Evolutionary conservation across 2,329 filamentous ascomycete species (phyloP).

Genomic region (Ophiostoma sp.): DNA sequence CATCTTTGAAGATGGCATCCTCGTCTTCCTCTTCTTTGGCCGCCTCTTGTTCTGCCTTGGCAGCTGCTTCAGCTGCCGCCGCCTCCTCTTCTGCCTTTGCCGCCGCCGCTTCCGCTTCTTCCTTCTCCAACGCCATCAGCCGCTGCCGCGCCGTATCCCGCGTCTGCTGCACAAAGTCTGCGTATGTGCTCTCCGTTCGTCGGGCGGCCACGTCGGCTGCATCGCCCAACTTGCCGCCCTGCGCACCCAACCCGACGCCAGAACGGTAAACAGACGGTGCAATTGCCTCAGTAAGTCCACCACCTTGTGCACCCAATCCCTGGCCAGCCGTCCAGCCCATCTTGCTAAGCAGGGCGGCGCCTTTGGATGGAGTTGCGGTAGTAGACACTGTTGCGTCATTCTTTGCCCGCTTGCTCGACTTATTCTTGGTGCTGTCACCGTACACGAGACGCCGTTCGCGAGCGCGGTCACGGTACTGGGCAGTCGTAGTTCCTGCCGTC

Average conservation of each 20-base stretch:
- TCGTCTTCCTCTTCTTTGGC: not conserved
- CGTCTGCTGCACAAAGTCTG: slow-evolving; percentile 63
- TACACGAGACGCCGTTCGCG: slow-evolving; percentile 65
- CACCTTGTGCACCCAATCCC: slow-evolving; percentile 63
- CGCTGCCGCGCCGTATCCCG: slow-evolving; percentile 67
- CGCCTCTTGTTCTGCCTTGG: not conserved
- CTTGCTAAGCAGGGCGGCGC: slow-evolving; percentile 67
- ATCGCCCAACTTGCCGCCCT: slow-evolving; percentile 69
- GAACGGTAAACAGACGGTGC: slow-evolving; percentile 64
- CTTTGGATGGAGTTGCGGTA: slow-evolving; percentile 56
- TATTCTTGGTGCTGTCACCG: slow-evolving; percentile 34
- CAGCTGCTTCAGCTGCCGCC: not conserved
- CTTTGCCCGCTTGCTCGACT: not conserved
- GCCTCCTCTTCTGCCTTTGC: not conserved
- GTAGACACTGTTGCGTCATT: slow-evolving; percentile 35
- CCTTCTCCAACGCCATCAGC: slow-evolving; percentile 37
- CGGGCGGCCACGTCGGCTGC: slow-evolving; percentile 63
- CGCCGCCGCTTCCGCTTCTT: slow-evolving; percentile 6
- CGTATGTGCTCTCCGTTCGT: slow-evolving; percentile 57
- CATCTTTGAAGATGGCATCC: not conserved
- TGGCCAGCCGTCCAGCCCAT: slow-evolving; percentile 70
- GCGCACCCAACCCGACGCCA: slow-evolving; percentile 68
- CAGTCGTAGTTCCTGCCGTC: not conserved
- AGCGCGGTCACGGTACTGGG: slow-evolving; percentile 64
- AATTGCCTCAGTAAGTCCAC: slow-evolving; percentile 64